Evolutionary conservation across 352 stramenopile genomes (phyloP).

Genomic region (Phytopythium kandeliae): DNA sequence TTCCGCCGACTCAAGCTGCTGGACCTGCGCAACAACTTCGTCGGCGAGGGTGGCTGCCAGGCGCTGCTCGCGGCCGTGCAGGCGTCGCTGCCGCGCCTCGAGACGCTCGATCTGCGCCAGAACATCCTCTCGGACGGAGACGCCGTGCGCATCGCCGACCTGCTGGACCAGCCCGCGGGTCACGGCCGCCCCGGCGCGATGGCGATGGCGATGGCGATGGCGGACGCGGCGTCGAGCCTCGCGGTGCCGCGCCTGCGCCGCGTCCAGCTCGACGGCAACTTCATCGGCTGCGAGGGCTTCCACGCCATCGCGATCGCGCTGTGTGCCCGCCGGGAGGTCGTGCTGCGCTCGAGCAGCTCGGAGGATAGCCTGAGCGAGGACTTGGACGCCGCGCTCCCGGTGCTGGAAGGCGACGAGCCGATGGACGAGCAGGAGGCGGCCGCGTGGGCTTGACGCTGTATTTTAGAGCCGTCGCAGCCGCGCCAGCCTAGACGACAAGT

Average conservation of each 20-base stretch:
- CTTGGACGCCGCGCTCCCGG: neutral
- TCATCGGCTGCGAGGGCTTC: constrained; percentile 59
- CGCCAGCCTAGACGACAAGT: no score
- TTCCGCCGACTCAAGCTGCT: constrained; percentile 34
- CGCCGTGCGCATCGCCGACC: constrained; percentile 30
- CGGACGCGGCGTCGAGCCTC: neutral
- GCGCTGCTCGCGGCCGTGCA: constrained; percentile 22
- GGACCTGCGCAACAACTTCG: constrained; percentile 53
- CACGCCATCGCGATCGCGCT: constrained; percentile 47
- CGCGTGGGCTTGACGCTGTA: neutral
- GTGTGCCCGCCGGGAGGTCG: constrained; percentile 15
- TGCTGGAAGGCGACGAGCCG: neutral
- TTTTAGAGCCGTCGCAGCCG: no score
- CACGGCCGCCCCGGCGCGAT: no score
- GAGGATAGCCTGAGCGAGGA: constrained; percentile 6
- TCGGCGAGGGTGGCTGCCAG: constrained; percentile 42
- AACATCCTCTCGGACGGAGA: constrained; percentile 66
- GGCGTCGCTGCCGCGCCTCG: constrained; percentile 18
- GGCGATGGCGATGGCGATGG: constrained; percentile 6
- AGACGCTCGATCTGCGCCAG: constrained; percentile 29
- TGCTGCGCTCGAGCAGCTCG: neutral
- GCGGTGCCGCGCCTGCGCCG: constrained; percentile 16
- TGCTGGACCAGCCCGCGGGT: constrained; percentile 25
- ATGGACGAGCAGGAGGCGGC: neutral
- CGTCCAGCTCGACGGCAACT: constrained; percentile 55